phyloP scores from a whole-genome alignment of 495 filamentous ascomycete species.

The Podospora comata region DNA sequence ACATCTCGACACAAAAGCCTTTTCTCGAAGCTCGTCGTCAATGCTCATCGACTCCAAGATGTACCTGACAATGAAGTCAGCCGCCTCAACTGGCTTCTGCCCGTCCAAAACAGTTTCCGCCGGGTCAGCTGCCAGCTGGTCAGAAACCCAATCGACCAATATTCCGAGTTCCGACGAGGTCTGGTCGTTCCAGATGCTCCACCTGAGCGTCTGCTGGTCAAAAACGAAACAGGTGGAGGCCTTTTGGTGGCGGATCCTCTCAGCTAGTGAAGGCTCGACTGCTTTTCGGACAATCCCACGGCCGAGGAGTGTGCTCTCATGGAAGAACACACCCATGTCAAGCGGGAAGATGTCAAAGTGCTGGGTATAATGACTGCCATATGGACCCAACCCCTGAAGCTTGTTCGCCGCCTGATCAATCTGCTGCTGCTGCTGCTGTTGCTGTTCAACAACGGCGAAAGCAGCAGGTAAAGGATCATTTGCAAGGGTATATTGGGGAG shows the following conservation, averaged over 20 bases:
- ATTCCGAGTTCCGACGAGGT: conserved; percentile 65
- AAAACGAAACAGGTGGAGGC: conserved; percentile 39
- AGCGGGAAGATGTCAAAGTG: conserved; percentile 74
- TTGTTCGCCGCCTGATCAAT: conserved; percentile 34
- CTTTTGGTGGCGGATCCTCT: conserved; percentile 28
- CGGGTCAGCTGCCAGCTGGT: conserved; percentile 33
- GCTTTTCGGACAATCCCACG: conserved; percentile 61
- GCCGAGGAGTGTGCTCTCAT: conserved; percentile 72
- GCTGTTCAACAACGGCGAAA: conserved; percentile 12
- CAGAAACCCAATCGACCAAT: conserved; percentile 54
- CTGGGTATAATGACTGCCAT: conserved; percentile 64
- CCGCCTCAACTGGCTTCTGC: conserved; percentile 27
- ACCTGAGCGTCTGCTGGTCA: conserved; percentile 52
- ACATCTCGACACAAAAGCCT: conserved; percentile 44
- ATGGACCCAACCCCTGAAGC: conserved; percentile 55
- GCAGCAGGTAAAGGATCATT: conserved; percentile 45
- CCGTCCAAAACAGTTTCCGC: background rate
- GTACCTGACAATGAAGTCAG: conserved; percentile 43
- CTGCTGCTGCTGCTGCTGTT: conserved; percentile 30
- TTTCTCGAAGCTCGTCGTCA: conserved; percentile 26
- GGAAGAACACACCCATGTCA: conserved; percentile 66
- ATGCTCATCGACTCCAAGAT: conserved; percentile 39
- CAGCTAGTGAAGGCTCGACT: conserved; percentile 35
- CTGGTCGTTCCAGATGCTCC: conserved; percentile 67
- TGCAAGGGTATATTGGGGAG: conserved; percentile 48